A percentile compares a stretch with the other conserved stretches of the same genome.
These are phyloP conservation scores for Carex littledalei DNA, from an alignment of 176 grass and related monocot genomes.

Conservation along the genomic window DNA sequence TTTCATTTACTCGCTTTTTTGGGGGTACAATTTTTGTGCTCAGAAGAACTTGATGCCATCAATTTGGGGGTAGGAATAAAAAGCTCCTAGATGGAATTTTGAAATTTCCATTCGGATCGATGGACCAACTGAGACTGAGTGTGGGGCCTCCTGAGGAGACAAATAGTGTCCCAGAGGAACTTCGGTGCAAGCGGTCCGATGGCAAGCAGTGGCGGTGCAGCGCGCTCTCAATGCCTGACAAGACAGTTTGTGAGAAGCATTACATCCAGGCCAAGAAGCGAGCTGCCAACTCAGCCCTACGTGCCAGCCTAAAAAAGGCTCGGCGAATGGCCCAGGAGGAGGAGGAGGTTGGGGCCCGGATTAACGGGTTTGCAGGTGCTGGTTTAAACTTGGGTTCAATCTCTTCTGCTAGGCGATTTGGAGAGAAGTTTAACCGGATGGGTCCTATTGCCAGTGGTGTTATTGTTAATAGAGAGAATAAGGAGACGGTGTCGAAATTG, in stretches of 20 bases:
- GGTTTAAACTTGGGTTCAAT: neutral
- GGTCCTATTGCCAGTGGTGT: neutral
- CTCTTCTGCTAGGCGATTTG: neutral
- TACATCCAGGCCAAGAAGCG: slow-evolving; percentile 97
- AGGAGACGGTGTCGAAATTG: neutral
- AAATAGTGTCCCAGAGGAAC: slow-evolving; percentile 64
- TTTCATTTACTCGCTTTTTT: neutral
- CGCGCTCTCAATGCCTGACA: slow-evolving; percentile 83
- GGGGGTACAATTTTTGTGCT: neutral
- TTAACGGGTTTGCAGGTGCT: slow-evolving; percentile 2
- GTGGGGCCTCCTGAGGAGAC: slow-evolving; percentile 23
- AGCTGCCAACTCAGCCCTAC: slow-evolving; percentile 77
- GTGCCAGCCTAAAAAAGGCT: slow-evolving; percentile 66
- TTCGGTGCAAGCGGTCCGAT: slow-evolving; percentile 96
- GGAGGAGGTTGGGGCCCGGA: slow-evolving; percentile 8
- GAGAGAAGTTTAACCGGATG: neutral
- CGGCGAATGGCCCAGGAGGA: slow-evolving; percentile 18
- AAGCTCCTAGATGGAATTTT: neutral
- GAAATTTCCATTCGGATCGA: neutral
- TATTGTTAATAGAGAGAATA: neutral
- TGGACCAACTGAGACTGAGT: slow-evolving; percentile 1
- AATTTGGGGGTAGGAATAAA: neutral
- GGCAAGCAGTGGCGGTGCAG: slow-evolving; percentile 99
- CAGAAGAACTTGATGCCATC: neutral
- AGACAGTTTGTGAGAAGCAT: slow-evolving; percentile 98